These are phyloP conservation scores for Raffaelea ambrosiae DNA, from an alignment of 2,329 filamentous ascomycete species.

Conservation along the genomic window DNA sequence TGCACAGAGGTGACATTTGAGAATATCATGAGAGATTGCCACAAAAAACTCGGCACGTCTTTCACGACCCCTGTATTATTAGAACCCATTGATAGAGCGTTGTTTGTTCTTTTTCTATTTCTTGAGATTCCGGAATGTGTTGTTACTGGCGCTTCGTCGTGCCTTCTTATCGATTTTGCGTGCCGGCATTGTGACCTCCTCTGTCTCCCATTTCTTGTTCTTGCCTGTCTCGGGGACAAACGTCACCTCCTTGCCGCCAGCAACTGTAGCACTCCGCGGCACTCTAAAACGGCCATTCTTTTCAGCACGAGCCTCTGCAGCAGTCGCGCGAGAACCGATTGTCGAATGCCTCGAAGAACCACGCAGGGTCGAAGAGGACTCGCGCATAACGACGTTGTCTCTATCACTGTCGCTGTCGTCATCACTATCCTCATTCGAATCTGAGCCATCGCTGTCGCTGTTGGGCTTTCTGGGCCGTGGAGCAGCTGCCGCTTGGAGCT, in stretches of 20 bases:
- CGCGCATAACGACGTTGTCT: slow-evolving; percentile 46
- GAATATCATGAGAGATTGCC: background rate
- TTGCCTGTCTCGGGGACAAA: slow-evolving; percentile 56
- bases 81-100: background rate
- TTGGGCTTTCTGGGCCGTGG: too few relatives aligned
- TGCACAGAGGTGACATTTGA: background rate
- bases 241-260: slow-evolving; percentile 61
- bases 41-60: too few relatives aligned
- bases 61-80: slow-evolving; percentile 1
- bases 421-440: too few relatives aligned
- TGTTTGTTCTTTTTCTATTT: slow-evolving; percentile 1
- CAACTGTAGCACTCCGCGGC: slow-evolving; percentile 20
- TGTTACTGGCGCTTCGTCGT: slow-evolving; percentile 66
- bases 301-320: too few relatives aligned
- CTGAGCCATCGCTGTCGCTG: too few relatives aligned
- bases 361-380: slow-evolving; percentile 59
- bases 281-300: too few relatives aligned
- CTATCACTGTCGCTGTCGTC: too few relatives aligned
- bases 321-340: too few relatives aligned
- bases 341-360: slow-evolving; percentile 24
- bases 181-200: slow-evolving; percentile 18
- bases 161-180: slow-evolving; percentile 25
- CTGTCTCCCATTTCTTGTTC: slow-evolving; percentile 31
- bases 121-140: slow-evolving; percentile 60
- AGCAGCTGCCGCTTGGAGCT: too few relatives aligned